A percentile compares a stretch with the other conserved stretches of the same genome.
Conservation (phyloP, 768 basidiomycete species). For the Boletus patriciae region DNA sequence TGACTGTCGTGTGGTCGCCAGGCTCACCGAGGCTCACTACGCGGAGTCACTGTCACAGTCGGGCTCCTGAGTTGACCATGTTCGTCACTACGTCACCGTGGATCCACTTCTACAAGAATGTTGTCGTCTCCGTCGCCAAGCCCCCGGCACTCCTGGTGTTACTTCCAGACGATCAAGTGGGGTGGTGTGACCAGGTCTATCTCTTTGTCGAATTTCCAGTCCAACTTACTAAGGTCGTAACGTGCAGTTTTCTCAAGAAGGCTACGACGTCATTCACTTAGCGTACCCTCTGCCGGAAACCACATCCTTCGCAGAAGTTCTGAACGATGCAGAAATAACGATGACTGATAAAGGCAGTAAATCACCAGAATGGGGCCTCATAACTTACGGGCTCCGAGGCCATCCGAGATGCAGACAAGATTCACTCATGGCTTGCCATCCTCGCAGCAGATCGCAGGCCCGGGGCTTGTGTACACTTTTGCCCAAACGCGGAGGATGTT, state of each 20-base stretch:
- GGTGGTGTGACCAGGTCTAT: slow-evolving; percentile 40
- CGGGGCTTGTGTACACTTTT: slow-evolving; percentile 38
- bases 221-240: neutral
- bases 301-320: slow-evolving; percentile 15
- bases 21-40: too few species aligned
- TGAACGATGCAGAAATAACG: slow-evolving; percentile 17
- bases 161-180: slow-evolving; percentile 31
- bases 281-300: slow-evolving; percentile 21
- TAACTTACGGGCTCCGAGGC: slow-evolving; percentile 35
- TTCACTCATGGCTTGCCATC: slow-evolving; percentile 7
- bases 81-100: slow-evolving; percentile 2
- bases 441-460: slow-evolving; percentile 15
- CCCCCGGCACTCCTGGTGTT: slow-evolving; percentile 34
- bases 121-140: slow-evolving; percentile 31
- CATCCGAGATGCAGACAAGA: slow-evolving; percentile 22
- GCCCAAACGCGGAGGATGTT: slow-evolving; percentile 29
- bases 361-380: slow-evolving; percentile 28
- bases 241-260: slow-evolving; percentile 40
- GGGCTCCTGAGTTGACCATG: neutral
- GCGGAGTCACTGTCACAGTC: too few species aligned
- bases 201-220: neutral
- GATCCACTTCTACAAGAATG: slow-evolving; percentile 25
- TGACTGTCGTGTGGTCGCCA: too few species aligned
- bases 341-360: slow-evolving; percentile 7
- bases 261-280: slow-evolving; percentile 38